phyloP scores from a whole-genome alignment of 331 rosid species.

The Pyrus hybrid region DNA sequence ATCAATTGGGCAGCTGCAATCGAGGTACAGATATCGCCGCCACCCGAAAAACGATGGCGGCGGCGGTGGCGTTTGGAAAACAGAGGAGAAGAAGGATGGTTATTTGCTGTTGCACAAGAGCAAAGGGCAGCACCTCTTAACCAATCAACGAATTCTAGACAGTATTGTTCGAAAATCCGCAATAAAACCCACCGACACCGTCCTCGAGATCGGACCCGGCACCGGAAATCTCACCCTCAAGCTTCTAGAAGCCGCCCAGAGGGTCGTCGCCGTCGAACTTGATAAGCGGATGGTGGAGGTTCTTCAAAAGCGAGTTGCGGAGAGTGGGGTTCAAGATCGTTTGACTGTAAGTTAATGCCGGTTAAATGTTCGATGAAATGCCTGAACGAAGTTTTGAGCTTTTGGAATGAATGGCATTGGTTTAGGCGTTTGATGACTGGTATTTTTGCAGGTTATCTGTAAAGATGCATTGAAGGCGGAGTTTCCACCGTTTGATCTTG shows the following conservation, averaged over 20 bases:
- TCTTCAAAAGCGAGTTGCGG: constrained; percentile 48
- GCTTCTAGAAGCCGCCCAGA: constrained; percentile 60
- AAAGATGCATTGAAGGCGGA: constrained; percentile 60
- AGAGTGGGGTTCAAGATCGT: constrained; percentile 20
- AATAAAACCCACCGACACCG: constrained; percentile 61
- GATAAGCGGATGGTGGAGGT: constrained; percentile 69
- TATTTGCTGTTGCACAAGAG: constrained; percentile 48
- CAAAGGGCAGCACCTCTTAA: constrained; percentile 79
- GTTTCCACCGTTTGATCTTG: constrained; percentile 69
- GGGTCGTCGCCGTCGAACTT: constrained; percentile 62
- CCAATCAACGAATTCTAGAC: constrained; percentile 63
- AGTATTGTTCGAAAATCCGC: constrained; percentile 57
- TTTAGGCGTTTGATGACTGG: constrained; percentile 9
- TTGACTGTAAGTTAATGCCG: constrained; percentile 35
- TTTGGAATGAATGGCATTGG: background rate
- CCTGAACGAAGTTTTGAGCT: background rate
- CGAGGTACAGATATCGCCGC: constrained; percentile 20
- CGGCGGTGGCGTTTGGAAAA: constrained; percentile 3
- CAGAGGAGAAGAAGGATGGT: constrained; percentile 10
- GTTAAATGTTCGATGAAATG: constrained; percentile 32
- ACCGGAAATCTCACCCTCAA: constrained; percentile 92
- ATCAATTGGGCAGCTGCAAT: constrained; percentile 22
- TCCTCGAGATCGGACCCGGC: constrained; percentile 98
- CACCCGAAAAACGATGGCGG: background rate
- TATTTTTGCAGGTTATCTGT: constrained; percentile 49